Conservation (phyloP, 495 filamentous ascomycete genomes). For the Hyaloscypha variabilis region DNA sequence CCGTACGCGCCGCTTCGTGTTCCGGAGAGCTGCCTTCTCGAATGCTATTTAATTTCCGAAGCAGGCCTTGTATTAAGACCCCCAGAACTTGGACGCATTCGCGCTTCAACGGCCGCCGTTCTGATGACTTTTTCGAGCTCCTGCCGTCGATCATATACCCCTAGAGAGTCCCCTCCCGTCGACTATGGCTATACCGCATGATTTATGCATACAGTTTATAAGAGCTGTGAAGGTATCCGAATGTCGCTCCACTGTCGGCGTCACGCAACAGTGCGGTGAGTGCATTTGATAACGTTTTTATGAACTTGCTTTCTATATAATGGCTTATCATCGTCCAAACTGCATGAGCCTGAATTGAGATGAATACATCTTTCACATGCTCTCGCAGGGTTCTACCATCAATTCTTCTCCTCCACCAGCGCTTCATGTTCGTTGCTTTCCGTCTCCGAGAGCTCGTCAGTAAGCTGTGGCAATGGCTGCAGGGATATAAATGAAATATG, state of each 20-base stretch:
- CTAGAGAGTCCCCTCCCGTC: background rate
- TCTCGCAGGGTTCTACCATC: background rate
- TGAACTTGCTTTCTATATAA: background rate
- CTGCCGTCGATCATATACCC: conserved; percentile 11
- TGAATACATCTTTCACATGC: conserved; percentile 8
- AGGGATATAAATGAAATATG: conserved; percentile 26
- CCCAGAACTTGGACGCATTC: background rate
- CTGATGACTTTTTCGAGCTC: conserved; percentile 21
- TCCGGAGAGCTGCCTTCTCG: conserved; percentile 12
- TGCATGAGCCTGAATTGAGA: conserved; percentile 17
- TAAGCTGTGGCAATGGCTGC: background rate
- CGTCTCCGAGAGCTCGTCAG: background rate
- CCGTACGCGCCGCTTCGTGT: conserved; percentile 21
- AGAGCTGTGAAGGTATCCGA: background rate
- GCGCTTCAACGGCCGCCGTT: background rate
- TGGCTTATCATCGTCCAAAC: conserved; percentile 14
- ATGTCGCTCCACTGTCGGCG: background rate
- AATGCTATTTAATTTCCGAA: conserved; percentile 25
- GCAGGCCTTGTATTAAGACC: conserved; percentile 20
- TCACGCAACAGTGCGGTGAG: background rate
- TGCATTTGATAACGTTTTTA: background rate
- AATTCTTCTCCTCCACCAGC: background rate
- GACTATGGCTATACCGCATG: conserved; percentile 18
- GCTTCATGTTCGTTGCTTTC: conserved; percentile 3
- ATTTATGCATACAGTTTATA: conserved; percentile 17